Percentiles rank a stretch among this genome's conserved stretches.
Conservation (phyloP, 2,329 filamentous ascomycete species). For the Elsinoe batatas region DNA sequence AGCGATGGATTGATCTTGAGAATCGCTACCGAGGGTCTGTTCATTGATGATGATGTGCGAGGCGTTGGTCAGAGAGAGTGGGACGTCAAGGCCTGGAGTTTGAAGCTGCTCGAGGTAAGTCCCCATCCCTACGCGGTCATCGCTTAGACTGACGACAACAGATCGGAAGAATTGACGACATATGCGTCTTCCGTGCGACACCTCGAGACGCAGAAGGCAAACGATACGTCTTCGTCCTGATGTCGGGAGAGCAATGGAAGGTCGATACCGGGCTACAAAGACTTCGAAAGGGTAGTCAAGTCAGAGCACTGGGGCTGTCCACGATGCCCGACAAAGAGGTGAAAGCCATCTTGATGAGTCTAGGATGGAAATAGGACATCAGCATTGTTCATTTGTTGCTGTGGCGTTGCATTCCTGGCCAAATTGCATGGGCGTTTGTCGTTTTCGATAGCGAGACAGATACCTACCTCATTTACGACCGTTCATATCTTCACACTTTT, state of each 20-base stretch:
- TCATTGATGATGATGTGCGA: slow-evolving; percentile 92
- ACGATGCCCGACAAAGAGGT: slow-evolving; percentile 41
- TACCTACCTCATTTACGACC: slow-evolving; percentile 1
- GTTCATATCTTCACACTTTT: neutral
- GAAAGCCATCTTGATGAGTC: slow-evolving; percentile 25
- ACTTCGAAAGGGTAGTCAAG: slow-evolving; percentile 46
- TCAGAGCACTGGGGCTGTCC: slow-evolving; percentile 44
- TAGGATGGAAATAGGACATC: slow-evolving; percentile 25
- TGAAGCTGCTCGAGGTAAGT: slow-evolving; percentile 77
- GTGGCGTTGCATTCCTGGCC: slow-evolving; percentile 2
- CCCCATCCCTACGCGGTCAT: neutral
- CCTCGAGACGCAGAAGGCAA: slow-evolving; percentile 52
- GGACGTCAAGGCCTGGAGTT: slow-evolving; percentile 97
- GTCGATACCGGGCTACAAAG: slow-evolving; percentile 49
- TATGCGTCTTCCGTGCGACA: slow-evolving; percentile 46
- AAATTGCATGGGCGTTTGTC: slow-evolving; percentile 10
- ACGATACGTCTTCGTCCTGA: slow-evolving; percentile 51
- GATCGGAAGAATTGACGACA: slow-evolving; percentile 14
- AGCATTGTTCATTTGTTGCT: neutral
- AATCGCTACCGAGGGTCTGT: slow-evolving; percentile 87
- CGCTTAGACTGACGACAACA: neutral
- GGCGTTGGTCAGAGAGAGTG: slow-evolving; percentile 91
- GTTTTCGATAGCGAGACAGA: slow-evolving; percentile 1
- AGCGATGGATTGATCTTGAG: slow-evolving; percentile 87
- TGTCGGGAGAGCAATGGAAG: slow-evolving; percentile 53